A percentile compares a stretch with the other conserved stretches of the same genome.
These are phyloP conservation scores for Quercus engelmannii DNA, from an alignment of 306 rosid species.

Conservation along the genomic window DNA sequence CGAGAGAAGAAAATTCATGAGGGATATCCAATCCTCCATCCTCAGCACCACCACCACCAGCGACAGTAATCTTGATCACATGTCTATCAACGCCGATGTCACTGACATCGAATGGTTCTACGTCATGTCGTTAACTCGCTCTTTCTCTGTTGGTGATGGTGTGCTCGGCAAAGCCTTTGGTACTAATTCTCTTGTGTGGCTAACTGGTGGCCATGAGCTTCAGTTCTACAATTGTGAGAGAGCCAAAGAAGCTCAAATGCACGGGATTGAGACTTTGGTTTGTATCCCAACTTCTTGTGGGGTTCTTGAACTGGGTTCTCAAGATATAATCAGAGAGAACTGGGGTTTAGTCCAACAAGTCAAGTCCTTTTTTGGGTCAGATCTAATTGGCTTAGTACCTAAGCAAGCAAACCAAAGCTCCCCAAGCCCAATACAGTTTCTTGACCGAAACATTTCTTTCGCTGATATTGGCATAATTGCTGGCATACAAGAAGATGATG, in stretches of 20 bases:
- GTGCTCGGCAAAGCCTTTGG: conserved; percentile 50
- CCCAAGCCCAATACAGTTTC: conserved; percentile 22
- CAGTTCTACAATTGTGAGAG: conserved; percentile 59
- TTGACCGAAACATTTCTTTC: conserved; percentile 43
- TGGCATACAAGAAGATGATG: conserved; percentile 29
- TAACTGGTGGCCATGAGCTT: conserved; percentile 50
- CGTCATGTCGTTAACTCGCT: conserved; percentile 63
- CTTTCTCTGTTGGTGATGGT: conserved; percentile 32
- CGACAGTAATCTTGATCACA: conserved; percentile 6
- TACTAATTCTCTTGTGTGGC: conserved; percentile 58
- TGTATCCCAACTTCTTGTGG: conserved; percentile 69
- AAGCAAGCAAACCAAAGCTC: conserved; percentile 12
- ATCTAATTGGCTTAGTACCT: background rate
- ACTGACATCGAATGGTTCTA: conserved; percentile 84
- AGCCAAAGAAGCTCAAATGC: conserved; percentile 67
- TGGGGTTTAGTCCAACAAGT: conserved; percentile 57
- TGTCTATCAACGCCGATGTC: conserved; percentile 19
- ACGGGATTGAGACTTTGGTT: conserved; percentile 67
- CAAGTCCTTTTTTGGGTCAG: conserved; percentile 51
- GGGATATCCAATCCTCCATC: conserved; percentile 20
- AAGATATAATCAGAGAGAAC: conserved; percentile 42
- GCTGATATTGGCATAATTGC: conserved; percentile 52
- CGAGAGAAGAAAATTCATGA: conserved; percentile 28
- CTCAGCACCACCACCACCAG: background rate
- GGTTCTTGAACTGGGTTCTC: conserved; percentile 72